phyloP scores from a whole-genome alignment of 768 basidiomycete genomes.

The Auriscalpium vulgare region DNA sequence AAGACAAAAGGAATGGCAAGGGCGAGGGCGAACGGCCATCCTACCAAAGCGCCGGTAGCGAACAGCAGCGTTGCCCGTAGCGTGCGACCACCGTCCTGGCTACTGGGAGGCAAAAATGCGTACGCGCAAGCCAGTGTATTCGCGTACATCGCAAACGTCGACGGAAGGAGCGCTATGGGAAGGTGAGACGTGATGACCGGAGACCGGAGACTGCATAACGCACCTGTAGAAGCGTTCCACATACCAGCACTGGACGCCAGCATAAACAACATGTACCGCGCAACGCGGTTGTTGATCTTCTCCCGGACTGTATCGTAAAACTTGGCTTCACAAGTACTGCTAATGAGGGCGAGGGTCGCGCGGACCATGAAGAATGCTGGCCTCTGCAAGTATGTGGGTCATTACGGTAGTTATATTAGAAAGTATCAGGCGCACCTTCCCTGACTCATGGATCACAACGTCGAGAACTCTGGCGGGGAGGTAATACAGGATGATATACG shows the following conservation, averaged over 20 bases:
- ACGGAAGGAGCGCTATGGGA: slow-evolving; percentile 79
- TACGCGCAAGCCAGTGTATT: slow-evolving; percentile 72
- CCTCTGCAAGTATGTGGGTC: slow-evolving; percentile 41
- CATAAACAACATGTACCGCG: slow-evolving; percentile 89
- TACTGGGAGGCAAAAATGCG: slow-evolving; percentile 50
- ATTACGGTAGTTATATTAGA: slow-evolving; percentile 2
- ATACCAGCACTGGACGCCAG: slow-evolving; percentile 83
- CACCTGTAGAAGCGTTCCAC: slow-evolving; percentile 88
- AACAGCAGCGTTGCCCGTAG: slow-evolving; percentile 61
- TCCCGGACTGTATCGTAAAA: slow-evolving; percentile 78
- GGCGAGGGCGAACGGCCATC: slow-evolving; percentile 94
- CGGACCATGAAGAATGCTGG: slow-evolving; percentile 86
- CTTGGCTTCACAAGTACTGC: slow-evolving; percentile 68
- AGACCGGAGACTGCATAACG: slow-evolving; percentile 15
- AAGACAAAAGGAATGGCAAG: slow-evolving; percentile 83
- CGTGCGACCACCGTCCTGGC: slow-evolving; percentile 45
- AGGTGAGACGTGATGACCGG: slow-evolving; percentile 6
- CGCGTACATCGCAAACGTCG: slow-evolving; percentile 91
- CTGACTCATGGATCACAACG: slow-evolving; percentile 40
- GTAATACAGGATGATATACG: slow-evolving; percentile 82
- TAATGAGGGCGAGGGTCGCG: slow-evolving; percentile 66
- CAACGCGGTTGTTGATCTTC: slow-evolving; percentile 81
- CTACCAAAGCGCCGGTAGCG: slow-evolving; percentile 79
- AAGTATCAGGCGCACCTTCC: slow-evolving; percentile 51
- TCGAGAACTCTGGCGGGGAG: slow-evolving; percentile 52